These are phyloP conservation scores for rapeseed (Brassica napus) DNA, from an alignment of 345 rosid species.

Conservation along the genomic window Da-Ae NC_063440.1:19130001-19130500, in stretches of 20 bases:
- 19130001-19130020: background rate
- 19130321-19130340: slow-evolving; percentile 46
- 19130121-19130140: background rate
- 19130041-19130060: background rate
- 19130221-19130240: slow-evolving; percentile 6
- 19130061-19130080: slow-evolving; percentile 6
- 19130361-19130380: slow-evolving; percentile 54
- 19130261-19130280: slow-evolving; percentile 21
- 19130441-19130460: slow-evolving; percentile 45
- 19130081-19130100: background rate
- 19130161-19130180: slow-evolving; percentile 1
- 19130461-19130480: slow-evolving; percentile 55
- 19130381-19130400: slow-evolving; percentile 75
- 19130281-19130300: background rate
- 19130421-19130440: slow-evolving; percentile 63
- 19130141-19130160: slow-evolving; percentile 15
- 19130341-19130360: slow-evolving; percentile 62
- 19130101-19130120: background rate
- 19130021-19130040: background rate
- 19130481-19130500: slow-evolving; percentile 67
- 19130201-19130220: slow-evolving; percentile 1
- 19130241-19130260: slow-evolving; percentile 28
- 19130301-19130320: background rate
- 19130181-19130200: slow-evolving; percentile 22
- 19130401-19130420: slow-evolving; percentile 56